Evolutionary conservation across 768 basidiomycete species (phyloP).

Genomic region (Amanita molliuscula): DNA sequence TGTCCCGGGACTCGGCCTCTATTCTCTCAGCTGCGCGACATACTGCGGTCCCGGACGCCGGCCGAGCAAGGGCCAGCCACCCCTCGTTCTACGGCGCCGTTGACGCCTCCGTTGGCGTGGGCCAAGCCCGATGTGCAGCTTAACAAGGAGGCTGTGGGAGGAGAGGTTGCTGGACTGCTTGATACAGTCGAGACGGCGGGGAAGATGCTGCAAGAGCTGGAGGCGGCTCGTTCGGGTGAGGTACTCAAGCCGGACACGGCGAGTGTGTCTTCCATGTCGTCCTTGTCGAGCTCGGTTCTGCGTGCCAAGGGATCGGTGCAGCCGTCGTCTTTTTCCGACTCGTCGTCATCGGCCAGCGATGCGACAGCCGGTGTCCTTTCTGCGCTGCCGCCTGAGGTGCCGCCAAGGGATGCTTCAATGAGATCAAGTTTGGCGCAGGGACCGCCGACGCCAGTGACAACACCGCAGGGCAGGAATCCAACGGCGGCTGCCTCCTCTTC

Average conservation of each 20-base stretch:
- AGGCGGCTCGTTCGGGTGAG: slow-evolving; percentile 15
- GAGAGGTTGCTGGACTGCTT: slow-evolving; percentile 28
- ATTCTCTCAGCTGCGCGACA: slow-evolving; percentile 51
- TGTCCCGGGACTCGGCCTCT: slow-evolving; percentile 48
- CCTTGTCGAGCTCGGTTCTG: neutral
- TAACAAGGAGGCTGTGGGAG: slow-evolving; percentile 39
- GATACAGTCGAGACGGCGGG: slow-evolving; percentile 29
- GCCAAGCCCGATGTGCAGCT: slow-evolving; percentile 51
- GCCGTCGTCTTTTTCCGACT: slow-evolving; percentile 17
- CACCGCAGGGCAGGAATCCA: slow-evolving; percentile 7
- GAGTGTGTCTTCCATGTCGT: slow-evolving; percentile 8
- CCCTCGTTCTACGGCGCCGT: neutral
- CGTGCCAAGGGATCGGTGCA: neutral
- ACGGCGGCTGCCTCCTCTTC: slow-evolving; percentile 20
- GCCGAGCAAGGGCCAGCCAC: slow-evolving; percentile 15
- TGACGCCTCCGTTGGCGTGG: slow-evolving; percentile 32
- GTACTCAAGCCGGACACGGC: slow-evolving; percentile 15
- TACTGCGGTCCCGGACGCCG: slow-evolving; percentile 44
- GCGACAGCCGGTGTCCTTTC: slow-evolving; percentile 5
- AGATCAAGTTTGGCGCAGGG: slow-evolving; percentile 1
- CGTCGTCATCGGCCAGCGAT: slow-evolving; percentile 21
- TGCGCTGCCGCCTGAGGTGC: slow-evolving; percentile 11
- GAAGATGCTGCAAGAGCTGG: slow-evolving; percentile 36
- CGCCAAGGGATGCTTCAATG: slow-evolving; percentile 11
- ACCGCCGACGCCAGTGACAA: slow-evolving; percentile 6